Evolutionary conservation across 148 eudicot species (phyloP).

Genomic region (Rhododendron ovatum): DNA sequence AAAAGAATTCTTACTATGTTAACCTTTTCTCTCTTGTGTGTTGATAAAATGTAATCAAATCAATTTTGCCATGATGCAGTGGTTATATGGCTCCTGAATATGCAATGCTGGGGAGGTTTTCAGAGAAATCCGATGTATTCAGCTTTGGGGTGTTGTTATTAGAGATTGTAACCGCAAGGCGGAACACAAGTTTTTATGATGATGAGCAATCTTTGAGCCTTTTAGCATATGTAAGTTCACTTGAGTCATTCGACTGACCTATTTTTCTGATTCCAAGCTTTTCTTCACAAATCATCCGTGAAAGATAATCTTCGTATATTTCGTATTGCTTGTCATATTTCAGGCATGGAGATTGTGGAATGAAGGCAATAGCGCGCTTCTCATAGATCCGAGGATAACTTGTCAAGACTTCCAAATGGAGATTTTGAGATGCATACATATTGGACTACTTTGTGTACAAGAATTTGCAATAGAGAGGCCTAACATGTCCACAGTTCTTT

Average conservation of each 20-base stretch:
- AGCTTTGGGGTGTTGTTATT: slow-evolving; percentile 38
- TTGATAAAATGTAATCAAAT: neutral
- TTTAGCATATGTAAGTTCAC: slow-evolving; percentile 21
- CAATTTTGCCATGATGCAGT: slow-evolving; percentile 4
- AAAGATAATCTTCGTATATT: slow-evolving; percentile 28
- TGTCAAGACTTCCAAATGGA: neutral
- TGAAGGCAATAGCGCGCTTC: slow-evolving; percentile 8
- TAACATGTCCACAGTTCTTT: slow-evolving; percentile 25
- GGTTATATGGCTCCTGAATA: slow-evolving; percentile 41
- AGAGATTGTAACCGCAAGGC: slow-evolving; percentile 35
- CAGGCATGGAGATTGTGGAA: slow-evolving; percentile 42
- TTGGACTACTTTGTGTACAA: slow-evolving; percentile 58
- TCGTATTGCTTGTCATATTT: neutral
- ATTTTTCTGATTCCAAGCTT: neutral
- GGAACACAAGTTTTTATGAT: slow-evolving; percentile 23
- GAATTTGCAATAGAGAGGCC: slow-evolving; percentile 45
- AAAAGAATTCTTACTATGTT: neutral
- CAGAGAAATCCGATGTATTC: slow-evolving; percentile 35
- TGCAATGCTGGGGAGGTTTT: slow-evolving; percentile 32
- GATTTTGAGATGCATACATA: slow-evolving; percentile 13
- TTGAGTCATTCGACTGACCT: neutral
- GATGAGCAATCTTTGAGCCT: slow-evolving; percentile 22
- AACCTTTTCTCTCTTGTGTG: neutral
- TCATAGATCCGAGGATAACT: slow-evolving; percentile 21
- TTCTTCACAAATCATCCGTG: neutral